Evolutionary conservation across 345 rosid species (phyloP).

Genomic region (Euclidium syriacum): DNA sequence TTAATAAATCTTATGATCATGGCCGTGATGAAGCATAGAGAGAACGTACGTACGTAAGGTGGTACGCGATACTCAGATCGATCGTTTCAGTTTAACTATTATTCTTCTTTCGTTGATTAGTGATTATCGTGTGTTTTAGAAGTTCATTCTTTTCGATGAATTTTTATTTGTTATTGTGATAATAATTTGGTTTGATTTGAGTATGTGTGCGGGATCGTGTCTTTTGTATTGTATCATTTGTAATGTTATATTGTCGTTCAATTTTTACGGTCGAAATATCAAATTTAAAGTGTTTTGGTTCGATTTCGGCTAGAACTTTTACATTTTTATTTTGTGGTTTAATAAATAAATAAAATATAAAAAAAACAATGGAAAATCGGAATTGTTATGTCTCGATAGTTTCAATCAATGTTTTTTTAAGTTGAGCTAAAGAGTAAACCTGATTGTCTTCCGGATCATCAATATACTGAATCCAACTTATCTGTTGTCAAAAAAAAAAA

Average conservation of each 20-base stretch:
- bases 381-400: no score
- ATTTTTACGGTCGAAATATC: neutral
- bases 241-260: neutral
- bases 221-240: slow-evolving; percentile 1
- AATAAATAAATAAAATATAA: no score
- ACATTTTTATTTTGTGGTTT: no score
- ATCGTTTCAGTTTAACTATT: neutral
- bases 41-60: no score
- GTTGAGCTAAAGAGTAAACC: no score
- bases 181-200: slow-evolving; percentile 4
- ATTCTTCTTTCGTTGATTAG: slow-evolving; percentile 1
- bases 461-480: no score
- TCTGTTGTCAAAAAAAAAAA: no score
- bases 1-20: slow-evolving; percentile 4
- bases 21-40: slow-evolving; percentile 15
- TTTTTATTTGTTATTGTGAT: neutral
- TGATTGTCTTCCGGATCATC: no score
- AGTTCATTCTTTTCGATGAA: slow-evolving; percentile 15
- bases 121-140: neutral
- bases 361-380: no score
- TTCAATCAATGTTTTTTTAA: no score
- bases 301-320: no score
- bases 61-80: neutral
- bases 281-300: neutral
- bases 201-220: neutral